Evolutionary conservation across 2,329 filamentous ascomycete species (phyloP), one percentile per base, ranked within the genome.

Genomic region (Penicillium sp.): DNA sequence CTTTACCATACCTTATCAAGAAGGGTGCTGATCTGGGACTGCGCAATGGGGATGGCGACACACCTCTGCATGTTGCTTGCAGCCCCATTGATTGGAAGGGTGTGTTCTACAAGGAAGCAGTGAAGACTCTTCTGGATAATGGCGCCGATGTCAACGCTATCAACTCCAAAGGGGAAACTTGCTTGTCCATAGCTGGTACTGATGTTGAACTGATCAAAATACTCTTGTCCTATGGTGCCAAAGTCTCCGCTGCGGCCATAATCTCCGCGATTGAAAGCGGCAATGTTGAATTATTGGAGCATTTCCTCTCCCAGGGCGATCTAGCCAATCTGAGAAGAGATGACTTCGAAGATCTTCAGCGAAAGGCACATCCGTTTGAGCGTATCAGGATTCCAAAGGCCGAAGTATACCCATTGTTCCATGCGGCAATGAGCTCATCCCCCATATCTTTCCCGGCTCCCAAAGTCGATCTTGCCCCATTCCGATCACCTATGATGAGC

Each of bases 1-100:
- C 55, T 8, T 31, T 57, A 42, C 57, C 55, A 11, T 57, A 59
- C 11, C 29, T 62, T 16, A 50, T 62, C 29, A 6, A 49, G 34
- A 50, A 53, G 38, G 57, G 54, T 4, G 59, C 53, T 5, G 43
- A 58, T 46, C 14, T 58, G 13, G 50, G 57, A 2, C 29, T 55
- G 10, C 54, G 60, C 13, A 34, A 55, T 18, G 6, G 13, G 4
- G 4, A 53, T 3, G 55, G 55, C 5, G n/a, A 32, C 3, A 59
- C 55, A 11, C 49, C 57, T 6, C 36, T 59, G 7, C 38, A 44
- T n/a, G 5, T 43, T 46, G 46, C 53, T 0, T 11, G 53, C 3
- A 18, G 22, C 2, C 36, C 7, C 6, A 13, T 4, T 4, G n/a
- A 18, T 4, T 21, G 18, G 13, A 22, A 32, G 7, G 14, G 16